Conservation (phyloP, 495 filamentous ascomycete species). For the Pyronema domesticum region DNA sequence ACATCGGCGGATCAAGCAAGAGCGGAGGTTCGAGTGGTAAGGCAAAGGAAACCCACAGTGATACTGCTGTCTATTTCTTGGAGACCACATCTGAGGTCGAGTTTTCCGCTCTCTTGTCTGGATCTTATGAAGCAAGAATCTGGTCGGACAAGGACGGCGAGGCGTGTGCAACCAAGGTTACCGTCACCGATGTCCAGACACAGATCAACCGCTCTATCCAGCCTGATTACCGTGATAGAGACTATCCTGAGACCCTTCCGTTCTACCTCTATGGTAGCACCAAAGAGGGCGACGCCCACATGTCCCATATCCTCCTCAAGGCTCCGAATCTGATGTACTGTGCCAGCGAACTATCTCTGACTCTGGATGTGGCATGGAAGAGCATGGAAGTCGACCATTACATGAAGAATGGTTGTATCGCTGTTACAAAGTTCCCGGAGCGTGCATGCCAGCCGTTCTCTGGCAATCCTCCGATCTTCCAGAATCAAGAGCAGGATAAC, state of each 20-base stretch:
- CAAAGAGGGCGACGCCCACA: conserved; percentile 17
- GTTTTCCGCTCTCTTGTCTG: neutral
- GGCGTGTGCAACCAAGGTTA: neutral
- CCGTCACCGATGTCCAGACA: conserved; percentile 4
- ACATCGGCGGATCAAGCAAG: no score
- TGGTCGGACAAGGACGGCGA: neutral
- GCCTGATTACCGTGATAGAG: conserved; percentile 20
- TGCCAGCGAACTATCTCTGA: neutral
- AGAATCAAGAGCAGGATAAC: neutral
- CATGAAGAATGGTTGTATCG: neutral
- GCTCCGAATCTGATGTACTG: conserved; percentile 13
- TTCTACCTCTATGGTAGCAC: conserved; percentile 32
- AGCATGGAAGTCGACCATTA: neutral
- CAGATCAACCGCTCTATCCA: conserved; percentile 22
- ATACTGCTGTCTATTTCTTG: neutral
- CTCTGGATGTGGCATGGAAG: neutral
- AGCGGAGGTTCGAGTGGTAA: neutral
- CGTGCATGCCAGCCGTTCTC: neutral
- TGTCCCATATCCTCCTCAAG: conserved; percentile 28
- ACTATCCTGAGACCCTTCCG: conserved; percentile 28
- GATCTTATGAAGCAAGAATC: neutral
- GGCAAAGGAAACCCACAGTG: neutral
- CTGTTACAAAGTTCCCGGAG: neutral
- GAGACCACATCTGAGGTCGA: neutral
- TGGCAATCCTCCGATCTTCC: neutral